Conservation (phyloP, 108 stramenopile species). For the Parietichytrium sp. region DNA sequence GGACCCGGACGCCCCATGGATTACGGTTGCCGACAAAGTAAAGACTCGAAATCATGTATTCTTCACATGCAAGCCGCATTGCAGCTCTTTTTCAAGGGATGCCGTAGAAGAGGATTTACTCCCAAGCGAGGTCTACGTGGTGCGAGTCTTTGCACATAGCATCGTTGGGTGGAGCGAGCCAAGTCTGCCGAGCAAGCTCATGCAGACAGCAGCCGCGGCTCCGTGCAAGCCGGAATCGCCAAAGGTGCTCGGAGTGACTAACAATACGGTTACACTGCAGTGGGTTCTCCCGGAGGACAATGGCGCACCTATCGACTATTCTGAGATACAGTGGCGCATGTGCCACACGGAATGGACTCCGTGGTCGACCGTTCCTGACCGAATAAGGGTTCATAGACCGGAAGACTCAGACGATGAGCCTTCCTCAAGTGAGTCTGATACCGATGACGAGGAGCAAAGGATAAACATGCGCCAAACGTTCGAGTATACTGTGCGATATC, state of each 20-base stretch:
- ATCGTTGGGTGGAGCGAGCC: slow-evolving; percentile 34
- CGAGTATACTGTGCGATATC: not conserved
- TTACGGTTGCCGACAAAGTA: not conserved
- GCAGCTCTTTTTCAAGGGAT: slow-evolving; percentile 1
- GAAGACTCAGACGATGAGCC: not conserved
- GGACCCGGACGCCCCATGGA: not conserved
- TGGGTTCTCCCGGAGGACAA: slow-evolving; percentile 22
- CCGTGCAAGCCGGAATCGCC: not conserved
- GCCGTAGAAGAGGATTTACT: not conserved
- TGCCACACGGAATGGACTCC: not conserved
- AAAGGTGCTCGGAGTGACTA: not conserved
- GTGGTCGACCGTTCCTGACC: not conserved
- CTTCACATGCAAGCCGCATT: slow-evolving; percentile 3
- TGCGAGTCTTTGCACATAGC: slow-evolving; percentile 9
- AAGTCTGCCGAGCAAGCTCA: not conserved
- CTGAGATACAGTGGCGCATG: slow-evolving; percentile 17
- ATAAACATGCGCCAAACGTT: not conserved
- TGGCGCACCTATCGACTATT: slow-evolving; percentile 20
- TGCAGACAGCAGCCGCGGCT: not conserved
- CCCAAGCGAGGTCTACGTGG: slow-evolving; percentile 4
- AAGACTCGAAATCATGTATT: not conserved
- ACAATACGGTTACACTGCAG: not conserved
- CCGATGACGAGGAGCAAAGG: slow-evolving; percentile 5
- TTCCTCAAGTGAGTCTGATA: slow-evolving; percentile 24
- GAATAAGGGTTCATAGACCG: not conserved